Conservation (phyloP, 1,284 basidiomycete genomes). For the Sporisorium iseilematis-ciliati region DNA sequence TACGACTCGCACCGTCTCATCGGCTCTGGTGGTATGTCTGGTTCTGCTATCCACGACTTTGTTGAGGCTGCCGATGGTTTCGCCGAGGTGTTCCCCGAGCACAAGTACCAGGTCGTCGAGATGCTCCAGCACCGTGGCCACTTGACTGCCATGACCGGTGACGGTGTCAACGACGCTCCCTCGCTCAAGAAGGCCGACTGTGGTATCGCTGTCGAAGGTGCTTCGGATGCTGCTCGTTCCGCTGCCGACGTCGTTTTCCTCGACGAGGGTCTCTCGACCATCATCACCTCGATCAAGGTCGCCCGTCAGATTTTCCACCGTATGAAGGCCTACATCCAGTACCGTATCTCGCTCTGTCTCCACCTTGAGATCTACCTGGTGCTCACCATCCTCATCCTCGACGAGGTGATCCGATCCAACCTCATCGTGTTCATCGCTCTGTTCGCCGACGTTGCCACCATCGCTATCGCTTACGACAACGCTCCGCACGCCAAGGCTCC, state of each 20-base stretch:
- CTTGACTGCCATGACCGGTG: conserved; percentile 74
- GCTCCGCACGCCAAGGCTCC: conserved; percentile 73
- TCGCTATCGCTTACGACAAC: conserved; percentile 74
- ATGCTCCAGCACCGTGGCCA: conserved; percentile 75
- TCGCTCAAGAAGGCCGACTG: conserved; percentile 73
- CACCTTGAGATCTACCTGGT: conserved; percentile 75
- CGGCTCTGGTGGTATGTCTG: conserved; percentile 73
- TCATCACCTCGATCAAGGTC: conserved; percentile 75
- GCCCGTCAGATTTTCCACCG: conserved; percentile 76
- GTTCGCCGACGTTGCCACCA: conserved; percentile 74
- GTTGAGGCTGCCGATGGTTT: conserved; percentile 75
- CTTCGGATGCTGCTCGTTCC: conserved; percentile 73
- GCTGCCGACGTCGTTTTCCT: conserved; percentile 75
- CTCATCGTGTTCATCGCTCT: conserved; percentile 75
- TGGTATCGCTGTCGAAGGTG: conserved; percentile 74
- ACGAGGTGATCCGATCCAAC: conserved; percentile 75
- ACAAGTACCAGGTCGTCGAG: conserved; percentile 74
- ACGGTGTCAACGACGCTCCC: conserved; percentile 72
- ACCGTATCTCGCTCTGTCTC: conserved; percentile 72
- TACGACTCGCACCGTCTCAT: conserved; percentile 75
- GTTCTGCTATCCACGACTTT: conserved; percentile 74
- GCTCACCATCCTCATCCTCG: conserved; percentile 73
- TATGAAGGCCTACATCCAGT: conserved; percentile 74
- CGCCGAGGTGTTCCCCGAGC: conserved; percentile 75
- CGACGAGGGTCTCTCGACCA: conserved; percentile 72